These are phyloP conservation scores for Phytophthora macrochlamydospora DNA, from an alignment of 352 stramenopile species.

Conservation along the genomic window DNA sequence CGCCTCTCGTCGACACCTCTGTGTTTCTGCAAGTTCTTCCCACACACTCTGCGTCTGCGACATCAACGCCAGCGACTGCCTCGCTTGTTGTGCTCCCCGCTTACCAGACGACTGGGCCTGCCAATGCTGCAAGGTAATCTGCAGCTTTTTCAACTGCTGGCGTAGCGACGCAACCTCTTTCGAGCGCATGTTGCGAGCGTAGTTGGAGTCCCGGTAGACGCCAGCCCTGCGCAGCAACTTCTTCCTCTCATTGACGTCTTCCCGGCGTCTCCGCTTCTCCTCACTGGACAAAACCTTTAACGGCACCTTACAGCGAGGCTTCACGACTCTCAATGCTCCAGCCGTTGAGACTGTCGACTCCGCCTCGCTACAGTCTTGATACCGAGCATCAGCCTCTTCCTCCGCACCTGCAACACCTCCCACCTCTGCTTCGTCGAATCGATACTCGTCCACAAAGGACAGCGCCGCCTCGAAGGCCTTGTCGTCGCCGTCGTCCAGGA, in stretches of 20 bases:
- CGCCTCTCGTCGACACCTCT: conserved; percentile 14
- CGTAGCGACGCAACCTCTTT: not conserved
- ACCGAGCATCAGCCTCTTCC: too few species aligned
- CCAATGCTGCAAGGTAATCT: conserved; percentile 47
- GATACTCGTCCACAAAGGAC: conserved; percentile 3
- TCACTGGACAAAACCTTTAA: conserved; percentile 4
- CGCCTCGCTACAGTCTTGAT: too few species aligned
- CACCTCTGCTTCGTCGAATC: not conserved
- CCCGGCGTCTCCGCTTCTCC: conserved; percentile 6
- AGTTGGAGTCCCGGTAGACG: not conserved
- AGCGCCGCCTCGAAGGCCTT: conserved; percentile 7
- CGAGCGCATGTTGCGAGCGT: not conserved
- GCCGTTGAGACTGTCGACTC: too few species aligned
- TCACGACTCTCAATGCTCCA: not conserved
- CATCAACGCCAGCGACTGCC: not conserved
- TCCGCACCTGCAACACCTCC: too few species aligned
- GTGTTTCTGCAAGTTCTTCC: conserved; percentile 22
- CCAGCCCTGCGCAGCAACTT: not conserved
- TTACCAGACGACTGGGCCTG: conserved; percentile 10
- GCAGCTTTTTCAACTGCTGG: conserved; percentile 19
- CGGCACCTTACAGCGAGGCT: too few species aligned
- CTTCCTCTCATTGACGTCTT: not conserved
- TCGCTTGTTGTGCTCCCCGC: not conserved
- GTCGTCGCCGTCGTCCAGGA: not conserved
- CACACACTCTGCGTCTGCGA: conserved; percentile 14